Percentiles rank a stretch among this genome's conserved stretches.
Evolutionary conservation across 2,329 filamentous ascomycete genomes (phyloP).

Genomic region (Lachnellula willkommii): DNA sequence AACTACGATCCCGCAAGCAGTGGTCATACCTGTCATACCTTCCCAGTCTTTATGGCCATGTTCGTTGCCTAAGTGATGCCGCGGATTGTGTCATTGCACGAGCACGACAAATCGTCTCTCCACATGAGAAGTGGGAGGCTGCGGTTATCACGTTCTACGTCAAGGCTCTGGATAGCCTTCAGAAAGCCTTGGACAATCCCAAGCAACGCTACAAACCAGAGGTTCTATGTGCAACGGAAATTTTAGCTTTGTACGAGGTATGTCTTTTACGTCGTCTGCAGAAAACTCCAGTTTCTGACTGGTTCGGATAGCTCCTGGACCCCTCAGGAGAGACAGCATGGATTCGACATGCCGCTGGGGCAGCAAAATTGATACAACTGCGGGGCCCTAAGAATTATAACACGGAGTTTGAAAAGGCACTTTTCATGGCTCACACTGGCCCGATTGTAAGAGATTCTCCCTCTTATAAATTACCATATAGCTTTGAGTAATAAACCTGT

Average conservation of each 20-base stretch:
- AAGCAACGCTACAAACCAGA: slow-evolving; percentile 19
- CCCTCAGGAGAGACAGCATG: slow-evolving; percentile 28
- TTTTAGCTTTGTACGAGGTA: slow-evolving; percentile 25
- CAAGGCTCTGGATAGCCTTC: slow-evolving; percentile 20
- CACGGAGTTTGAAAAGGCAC: slow-evolving; percentile 34
- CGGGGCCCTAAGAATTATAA: slow-evolving; percentile 29
- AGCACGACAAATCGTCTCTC: slow-evolving; percentile 23
- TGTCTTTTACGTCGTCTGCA: slow-evolving; percentile 14
- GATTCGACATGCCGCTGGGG: slow-evolving; percentile 32
- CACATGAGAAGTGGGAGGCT: slow-evolving; percentile 12
- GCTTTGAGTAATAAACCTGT: not conserved
- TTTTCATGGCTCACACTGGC: slow-evolving; percentile 33
- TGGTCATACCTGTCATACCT: slow-evolving; percentile 28
- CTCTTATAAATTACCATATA: not conserved
- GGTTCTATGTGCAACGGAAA: slow-evolving; percentile 25
- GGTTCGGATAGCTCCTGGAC: slow-evolving; percentile 30
- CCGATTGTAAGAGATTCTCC: slow-evolving; percentile 23
- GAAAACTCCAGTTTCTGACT: slow-evolving; percentile 9
- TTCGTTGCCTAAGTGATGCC: slow-evolving; percentile 24
- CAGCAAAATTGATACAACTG: slow-evolving; percentile 29
- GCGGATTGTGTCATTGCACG: slow-evolving; percentile 26
- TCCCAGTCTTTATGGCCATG: slow-evolving; percentile 24
- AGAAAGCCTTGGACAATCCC: slow-evolving; percentile 23
- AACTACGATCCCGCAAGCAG: slow-evolving; percentile 22
- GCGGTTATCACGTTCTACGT: slow-evolving; percentile 21